Evolutionary conservation across 345 rosid genomes (phyloP), one percentile per base, ranked within the genome.

Genomic region (Adansonia digitata): DNA sequence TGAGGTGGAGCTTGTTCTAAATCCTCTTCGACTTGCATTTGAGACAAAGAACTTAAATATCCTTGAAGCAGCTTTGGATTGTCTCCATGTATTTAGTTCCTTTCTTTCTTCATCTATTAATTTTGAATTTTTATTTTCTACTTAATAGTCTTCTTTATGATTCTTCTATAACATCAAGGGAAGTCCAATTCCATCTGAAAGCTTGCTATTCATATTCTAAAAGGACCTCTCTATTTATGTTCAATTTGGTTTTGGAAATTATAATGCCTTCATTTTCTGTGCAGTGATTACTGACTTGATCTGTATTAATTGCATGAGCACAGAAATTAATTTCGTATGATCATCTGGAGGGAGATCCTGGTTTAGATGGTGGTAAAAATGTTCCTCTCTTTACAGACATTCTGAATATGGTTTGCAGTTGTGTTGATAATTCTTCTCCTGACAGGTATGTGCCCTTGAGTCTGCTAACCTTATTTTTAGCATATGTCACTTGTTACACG

Each of bases 281-380:
- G 42, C 60, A 22, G 20, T 62, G 64, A 63, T 45, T 2, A n/a
- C 51, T 78, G 74, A 59, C 26, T 72, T 82, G 29, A 20, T 73
- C 43, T 80, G 49, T 73, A 75, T 70, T 51, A 75, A 77, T 80
- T 75, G 26, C 63, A 53, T 55, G 53, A 77, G 40, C 64, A n/a
- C 91, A 94, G 98, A 94, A 91, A 91, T 92, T 92, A 69, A 92
- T 94, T 79, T 94, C 98, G n/a, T 94, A 94, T 62, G 91, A 95
- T 81, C 99, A 95, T 80, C 78, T 93, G 72, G 98, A 69, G 42
- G 71, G 71, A 91, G 82, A 93, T 90, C 99, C 96, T 66, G 98
- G 98, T 56, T 81, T 91, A 74, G 94, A 88, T 76, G 90, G 94
- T 48, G 97, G 98, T 46, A 91, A 88, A 83, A 91, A 89, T 77